A percentile compares a stretch with the other conserved stretches of the same genome.
Evolutionary conservation across 768 basidiomycete genomes (phyloP).

Genomic region (Boletus reticulatus): DNA sequence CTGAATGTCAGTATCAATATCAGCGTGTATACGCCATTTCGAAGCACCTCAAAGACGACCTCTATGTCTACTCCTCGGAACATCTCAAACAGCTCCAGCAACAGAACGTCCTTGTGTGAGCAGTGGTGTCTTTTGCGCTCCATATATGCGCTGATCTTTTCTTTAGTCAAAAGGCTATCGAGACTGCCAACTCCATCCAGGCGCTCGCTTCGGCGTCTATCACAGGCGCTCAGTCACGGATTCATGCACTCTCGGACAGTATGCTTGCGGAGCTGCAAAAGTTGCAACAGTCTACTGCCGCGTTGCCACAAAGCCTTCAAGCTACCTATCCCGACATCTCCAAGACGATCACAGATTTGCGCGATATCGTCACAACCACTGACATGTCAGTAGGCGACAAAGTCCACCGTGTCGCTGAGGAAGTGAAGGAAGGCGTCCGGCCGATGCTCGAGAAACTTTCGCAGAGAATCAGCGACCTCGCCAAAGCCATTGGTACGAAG

Average conservation of each 20-base stretch:
- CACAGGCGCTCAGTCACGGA: slow-evolving; percentile 50
- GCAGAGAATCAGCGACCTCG: slow-evolving; percentile 36
- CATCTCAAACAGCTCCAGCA: slow-evolving; percentile 68
- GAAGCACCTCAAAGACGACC: slow-evolving; percentile 57
- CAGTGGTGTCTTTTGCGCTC: slow-evolving; percentile 4
- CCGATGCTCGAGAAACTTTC: slow-evolving; percentile 57
- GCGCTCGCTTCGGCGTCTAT: slow-evolving; percentile 57
- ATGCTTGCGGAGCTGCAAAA: slow-evolving; percentile 69
- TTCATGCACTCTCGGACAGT: slow-evolving; percentile 59
- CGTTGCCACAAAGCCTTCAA: slow-evolving; percentile 59
- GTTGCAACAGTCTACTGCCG: slow-evolving; percentile 56
- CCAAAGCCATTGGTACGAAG: slow-evolving; percentile 25
- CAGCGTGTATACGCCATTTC: slow-evolving; percentile 71
- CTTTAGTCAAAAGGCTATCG: slow-evolving; percentile 63
- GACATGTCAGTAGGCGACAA: slow-evolving; percentile 64
- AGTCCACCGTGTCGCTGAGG: slow-evolving; percentile 49
- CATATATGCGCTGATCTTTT: slow-evolving; percentile 3
- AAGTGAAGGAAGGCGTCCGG: slow-evolving; percentile 58
- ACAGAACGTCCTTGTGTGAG: slow-evolving; percentile 65
- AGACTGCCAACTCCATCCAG: slow-evolving; percentile 63
- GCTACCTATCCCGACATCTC: slow-evolving; percentile 56
- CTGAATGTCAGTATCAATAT: slow-evolving; percentile 70
- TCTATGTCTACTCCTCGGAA: slow-evolving; percentile 65
- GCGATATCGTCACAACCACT: slow-evolving; percentile 48
- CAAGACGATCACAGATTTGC: slow-evolving; percentile 52